Percentiles rank a stretch among this genome's conserved stretches.
These are phyloP conservation scores for Tetradesmus lagerheimii DNA, from an alignment of 139 green algal genomes.

Conservation along the genomic window DNA sequence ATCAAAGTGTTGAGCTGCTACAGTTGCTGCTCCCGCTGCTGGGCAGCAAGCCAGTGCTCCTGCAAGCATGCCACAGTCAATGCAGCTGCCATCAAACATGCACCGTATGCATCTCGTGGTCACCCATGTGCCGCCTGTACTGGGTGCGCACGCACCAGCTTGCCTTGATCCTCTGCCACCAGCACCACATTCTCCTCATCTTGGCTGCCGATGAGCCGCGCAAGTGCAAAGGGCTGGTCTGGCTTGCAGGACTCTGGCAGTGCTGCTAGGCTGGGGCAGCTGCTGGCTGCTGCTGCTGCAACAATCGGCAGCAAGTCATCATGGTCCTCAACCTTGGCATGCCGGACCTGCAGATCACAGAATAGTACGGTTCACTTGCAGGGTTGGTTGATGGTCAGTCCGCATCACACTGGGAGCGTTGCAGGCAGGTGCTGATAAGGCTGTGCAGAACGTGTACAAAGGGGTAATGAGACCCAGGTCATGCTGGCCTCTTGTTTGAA, in stretches of 20 bases:
- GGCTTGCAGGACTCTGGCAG: slow-evolving; percentile 64
- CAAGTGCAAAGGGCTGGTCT: slow-evolving; percentile 73
- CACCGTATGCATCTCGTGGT: too few relatives aligned
- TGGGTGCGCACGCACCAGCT: slow-evolving; percentile 43
- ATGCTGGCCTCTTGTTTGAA: too few relatives aligned
- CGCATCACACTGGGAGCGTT: neutral
- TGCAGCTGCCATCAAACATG: too few relatives aligned
- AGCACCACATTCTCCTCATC: slow-evolving; percentile 66
- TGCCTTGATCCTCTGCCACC: slow-evolving; percentile 61
- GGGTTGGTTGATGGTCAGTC: neutral
- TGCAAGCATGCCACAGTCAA: too few relatives aligned
- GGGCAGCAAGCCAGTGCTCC: too few relatives aligned
- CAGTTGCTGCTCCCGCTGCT: neutral
- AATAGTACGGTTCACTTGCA: neutral
- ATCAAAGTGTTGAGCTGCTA: too few relatives aligned
- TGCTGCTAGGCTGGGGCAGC: slow-evolving; percentile 57
- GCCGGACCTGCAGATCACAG: slow-evolving; percentile 50
- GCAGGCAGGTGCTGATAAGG: neutral
- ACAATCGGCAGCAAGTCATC: slow-evolving; percentile 77
- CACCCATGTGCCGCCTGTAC: too few relatives aligned
- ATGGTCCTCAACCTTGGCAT: slow-evolving; percentile 71
- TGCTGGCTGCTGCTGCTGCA: slow-evolving; percentile 49
- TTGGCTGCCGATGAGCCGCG: slow-evolving; percentile 67
- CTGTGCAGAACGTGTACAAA: neutral
- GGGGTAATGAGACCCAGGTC: too few relatives aligned